Evolutionary conservation across 257 asterid species (phyloP).

Genomic region (Solanum piurae): DNA sequence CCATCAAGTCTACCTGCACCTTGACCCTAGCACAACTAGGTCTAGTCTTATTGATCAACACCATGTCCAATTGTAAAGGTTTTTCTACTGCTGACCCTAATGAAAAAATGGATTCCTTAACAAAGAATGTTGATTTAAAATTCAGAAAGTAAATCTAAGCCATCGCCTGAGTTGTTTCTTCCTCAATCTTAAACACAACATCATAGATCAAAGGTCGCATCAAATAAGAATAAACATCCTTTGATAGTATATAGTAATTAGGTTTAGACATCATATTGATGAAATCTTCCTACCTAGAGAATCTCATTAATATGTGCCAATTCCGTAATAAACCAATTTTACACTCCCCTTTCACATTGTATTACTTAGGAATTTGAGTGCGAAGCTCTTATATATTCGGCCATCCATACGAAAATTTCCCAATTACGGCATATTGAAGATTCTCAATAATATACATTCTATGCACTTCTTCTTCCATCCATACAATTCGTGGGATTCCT

Average conservation of each 20-base stretch:
- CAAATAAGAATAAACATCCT: not conserved
- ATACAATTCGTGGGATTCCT: not conserved
- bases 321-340: too few species aligned
- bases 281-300: too few species aligned
- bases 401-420: not conserved
- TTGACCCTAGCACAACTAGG: not conserved
- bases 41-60: not conserved
- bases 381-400: too few species aligned
- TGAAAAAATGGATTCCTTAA: too few species aligned
- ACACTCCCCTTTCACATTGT: not conserved
- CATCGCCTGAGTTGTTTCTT: not conserved
- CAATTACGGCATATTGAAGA: not conserved
- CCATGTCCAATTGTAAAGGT: not conserved
- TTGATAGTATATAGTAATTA: not conserved
- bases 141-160: too few species aligned
- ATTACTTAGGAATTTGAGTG: not conserved
- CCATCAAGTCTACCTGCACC: not conserved
- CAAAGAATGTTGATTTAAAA: not conserved
- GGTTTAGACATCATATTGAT: not conserved
- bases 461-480: not conserved
- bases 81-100: not conserved
- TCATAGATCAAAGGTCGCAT: not conserved
- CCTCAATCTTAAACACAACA: not conserved
- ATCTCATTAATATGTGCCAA: not conserved
- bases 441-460: not conserved